Evolutionary conservation across 2,329 filamentous ascomycete genomes (phyloP).

Genomic region (Lachnum nothofagi): DNA sequence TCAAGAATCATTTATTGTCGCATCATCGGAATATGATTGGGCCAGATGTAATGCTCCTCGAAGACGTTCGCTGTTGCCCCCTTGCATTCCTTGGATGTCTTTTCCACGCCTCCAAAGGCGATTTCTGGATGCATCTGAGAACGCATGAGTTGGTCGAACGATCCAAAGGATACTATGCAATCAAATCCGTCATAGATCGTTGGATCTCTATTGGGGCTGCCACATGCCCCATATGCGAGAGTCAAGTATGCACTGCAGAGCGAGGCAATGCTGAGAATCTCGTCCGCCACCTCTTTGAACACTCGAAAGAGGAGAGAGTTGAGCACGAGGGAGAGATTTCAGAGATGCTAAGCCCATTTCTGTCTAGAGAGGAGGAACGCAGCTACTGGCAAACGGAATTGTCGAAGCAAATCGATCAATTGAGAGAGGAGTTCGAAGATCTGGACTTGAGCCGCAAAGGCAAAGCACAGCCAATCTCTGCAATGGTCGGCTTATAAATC

Average conservation of each 20-base stretch:
- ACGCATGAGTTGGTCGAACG: constrained; percentile 8
- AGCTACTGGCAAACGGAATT: too few species aligned
- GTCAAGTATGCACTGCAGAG: neutral
- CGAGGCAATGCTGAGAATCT: constrained; percentile 5
- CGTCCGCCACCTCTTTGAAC: constrained; percentile 10
- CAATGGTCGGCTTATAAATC: too few species aligned
- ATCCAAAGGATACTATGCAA: constrained; percentile 5
- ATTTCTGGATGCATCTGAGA: neutral
- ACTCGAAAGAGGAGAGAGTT: constrained; percentile 1
- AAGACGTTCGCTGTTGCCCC: constrained; percentile 4
- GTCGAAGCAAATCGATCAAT: too few species aligned
- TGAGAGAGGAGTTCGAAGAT: neutral
- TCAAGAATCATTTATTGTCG: neutral
- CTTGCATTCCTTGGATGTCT: constrained; percentile 11
- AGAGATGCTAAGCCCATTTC: constrained; percentile 1
- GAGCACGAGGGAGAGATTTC: neutral
- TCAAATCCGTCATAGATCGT: neutral
- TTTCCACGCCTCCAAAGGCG: neutral
- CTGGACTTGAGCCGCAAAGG: neutral
- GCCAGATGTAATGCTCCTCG: neutral
- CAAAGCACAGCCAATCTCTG: too few species aligned
- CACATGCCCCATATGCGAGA: constrained; percentile 15
- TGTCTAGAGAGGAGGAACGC: neutral
- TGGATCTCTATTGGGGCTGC: constrained; percentile 7
- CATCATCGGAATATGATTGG: neutral